Conservation (phyloP, 495 filamentous ascomycete genomes). For the Penicillium cinerascens region DNA sequence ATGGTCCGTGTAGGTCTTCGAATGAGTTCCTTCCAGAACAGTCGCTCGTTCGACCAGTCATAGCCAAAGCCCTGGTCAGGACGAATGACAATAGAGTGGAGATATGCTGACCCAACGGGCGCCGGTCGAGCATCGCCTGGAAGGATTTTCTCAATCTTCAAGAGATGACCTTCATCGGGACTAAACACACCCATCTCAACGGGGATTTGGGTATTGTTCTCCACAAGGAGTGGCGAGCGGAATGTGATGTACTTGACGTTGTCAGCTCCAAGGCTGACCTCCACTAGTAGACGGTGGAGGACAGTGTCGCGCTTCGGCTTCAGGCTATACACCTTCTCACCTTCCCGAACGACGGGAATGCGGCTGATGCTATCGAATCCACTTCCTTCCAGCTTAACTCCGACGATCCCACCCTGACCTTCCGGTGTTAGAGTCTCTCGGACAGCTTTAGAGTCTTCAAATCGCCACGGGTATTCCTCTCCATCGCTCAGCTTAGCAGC, state of each 20-base stretch:
- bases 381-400: slow-evolving; percentile 83
- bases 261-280: slow-evolving; percentile 83
- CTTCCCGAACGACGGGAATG: slow-evolving; percentile 89
- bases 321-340: slow-evolving; percentile 82
- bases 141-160: slow-evolving; percentile 97
- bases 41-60: slow-evolving; percentile 80
- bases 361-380: slow-evolving; percentile 86
- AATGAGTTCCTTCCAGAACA: slow-evolving; percentile 91
- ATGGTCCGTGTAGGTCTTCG: slow-evolving; percentile 78
- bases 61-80: slow-evolving; percentile 98
- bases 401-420: slow-evolving; percentile 68
- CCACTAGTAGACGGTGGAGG: slow-evolving; percentile 84
- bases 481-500: slow-evolving; percentile 85
- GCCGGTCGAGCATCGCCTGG: slow-evolving; percentile 89
- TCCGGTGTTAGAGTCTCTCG: slow-evolving; percentile 88
- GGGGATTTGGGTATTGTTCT: slow-evolving; percentile 96
- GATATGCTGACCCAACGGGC: slow-evolving; percentile 85
- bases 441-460: slow-evolving; percentile 91
- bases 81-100: slow-evolving; percentile 85
- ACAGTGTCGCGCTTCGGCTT: slow-evolving; percentile 78
- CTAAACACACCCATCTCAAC: slow-evolving; percentile 93
- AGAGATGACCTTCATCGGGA: slow-evolving; percentile 78
- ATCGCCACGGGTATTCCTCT: slow-evolving; percentile 90
- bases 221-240: slow-evolving; percentile 90
- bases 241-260: slow-evolving; percentile 98